Percentiles rank a stretch among this genome's conserved stretches.
phyloP scores from a whole-genome alignment of 106 monocot genomes.

The Phalaenopsis equestris region DNA sequence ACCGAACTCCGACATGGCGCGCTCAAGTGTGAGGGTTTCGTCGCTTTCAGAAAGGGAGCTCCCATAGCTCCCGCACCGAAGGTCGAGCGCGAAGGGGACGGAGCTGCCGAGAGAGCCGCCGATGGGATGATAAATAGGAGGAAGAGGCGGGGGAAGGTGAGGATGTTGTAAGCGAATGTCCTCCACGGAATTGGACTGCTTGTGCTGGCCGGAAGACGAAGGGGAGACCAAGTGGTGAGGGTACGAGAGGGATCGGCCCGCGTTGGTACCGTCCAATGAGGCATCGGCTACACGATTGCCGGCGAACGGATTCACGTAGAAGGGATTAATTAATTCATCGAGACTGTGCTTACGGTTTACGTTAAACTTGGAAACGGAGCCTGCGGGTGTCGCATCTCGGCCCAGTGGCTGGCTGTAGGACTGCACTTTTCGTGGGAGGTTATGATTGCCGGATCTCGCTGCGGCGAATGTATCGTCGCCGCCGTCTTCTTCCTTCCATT shows the following conservation, averaged over 20 bases:
- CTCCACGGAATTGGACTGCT: slow-evolving; percentile 12
- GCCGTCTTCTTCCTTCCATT: slow-evolving; percentile 17
- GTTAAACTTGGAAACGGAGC: not conserved
- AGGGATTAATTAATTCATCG: slow-evolving; percentile 13
- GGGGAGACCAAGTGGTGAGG: slow-evolving; percentile 3
- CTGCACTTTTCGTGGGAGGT: slow-evolving; percentile 12
- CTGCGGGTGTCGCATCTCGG: slow-evolving; percentile 10
- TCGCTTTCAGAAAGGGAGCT: slow-evolving; percentile 6
- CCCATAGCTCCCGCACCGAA: not conserved
- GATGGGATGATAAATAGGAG: not conserved
- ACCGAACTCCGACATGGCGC: slow-evolving; percentile 45
- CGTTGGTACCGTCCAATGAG: not conserved
- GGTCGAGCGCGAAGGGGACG: not conserved
- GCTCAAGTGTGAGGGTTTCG: slow-evolving; percentile 33
- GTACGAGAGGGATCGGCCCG: slow-evolving; percentile 4
- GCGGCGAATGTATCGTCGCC: slow-evolving; percentile 1
- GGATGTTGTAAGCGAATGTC: not conserved
- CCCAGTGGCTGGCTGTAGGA: slow-evolving; percentile 36
- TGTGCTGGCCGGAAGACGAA: slow-evolving; percentile 3
- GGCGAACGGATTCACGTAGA: not conserved
- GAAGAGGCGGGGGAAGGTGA: slow-evolving; percentile 3
- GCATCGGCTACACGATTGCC: not conserved
- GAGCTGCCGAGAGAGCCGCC: not conserved
- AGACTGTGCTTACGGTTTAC: slow-evolving; percentile 29
- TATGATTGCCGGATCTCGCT: not conserved